Conservation (phyloP, 192 early-diverging fungal genomes). For the Pecoramyces ruminantium region DNA sequence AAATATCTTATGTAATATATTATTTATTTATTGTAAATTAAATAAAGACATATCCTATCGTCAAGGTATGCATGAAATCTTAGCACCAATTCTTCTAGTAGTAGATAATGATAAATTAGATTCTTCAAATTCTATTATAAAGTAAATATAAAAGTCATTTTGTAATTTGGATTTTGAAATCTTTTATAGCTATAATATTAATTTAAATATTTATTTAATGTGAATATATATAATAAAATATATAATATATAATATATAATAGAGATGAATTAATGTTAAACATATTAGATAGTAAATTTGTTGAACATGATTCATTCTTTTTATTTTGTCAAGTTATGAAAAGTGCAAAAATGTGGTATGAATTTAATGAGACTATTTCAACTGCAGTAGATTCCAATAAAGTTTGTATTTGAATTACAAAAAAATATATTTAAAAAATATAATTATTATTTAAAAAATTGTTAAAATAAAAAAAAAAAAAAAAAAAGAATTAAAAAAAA, state of each 20-base stretch:
- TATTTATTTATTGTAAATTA: slow-evolving; percentile 85
- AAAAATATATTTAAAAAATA: no score
- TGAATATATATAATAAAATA: no score
- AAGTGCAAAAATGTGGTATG: slow-evolving; percentile 67
- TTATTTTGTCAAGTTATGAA: slow-evolving; percentile 74
- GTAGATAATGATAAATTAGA: slow-evolving; percentile 53
- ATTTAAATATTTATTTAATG: no score
- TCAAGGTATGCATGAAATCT: slow-evolving; percentile 95
- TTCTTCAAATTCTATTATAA: not conserved
- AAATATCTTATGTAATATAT: slow-evolving; percentile 50
- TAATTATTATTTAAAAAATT: not conserved
- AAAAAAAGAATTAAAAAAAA: slow-evolving; percentile 18
- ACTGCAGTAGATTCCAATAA: not conserved
- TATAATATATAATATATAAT: not conserved
- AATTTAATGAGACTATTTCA: slow-evolving; percentile 25
- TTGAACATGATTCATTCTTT: slow-evolving; percentile 75
- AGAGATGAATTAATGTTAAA: slow-evolving; percentile 1
- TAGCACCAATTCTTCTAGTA: slow-evolving; percentile 64
- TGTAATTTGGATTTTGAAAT: no score
- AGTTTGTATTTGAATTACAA: not conserved
- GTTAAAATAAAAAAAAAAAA: not conserved
- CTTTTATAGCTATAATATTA: no score
- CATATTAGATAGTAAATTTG: slow-evolving; percentile 46
- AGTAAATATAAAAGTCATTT: no score
- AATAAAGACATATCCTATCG: slow-evolving; percentile 79